Evolutionary conservation across 2,329 filamentous ascomycete genomes (phyloP).

Genomic region (Epichloe gansuensis): DNA sequence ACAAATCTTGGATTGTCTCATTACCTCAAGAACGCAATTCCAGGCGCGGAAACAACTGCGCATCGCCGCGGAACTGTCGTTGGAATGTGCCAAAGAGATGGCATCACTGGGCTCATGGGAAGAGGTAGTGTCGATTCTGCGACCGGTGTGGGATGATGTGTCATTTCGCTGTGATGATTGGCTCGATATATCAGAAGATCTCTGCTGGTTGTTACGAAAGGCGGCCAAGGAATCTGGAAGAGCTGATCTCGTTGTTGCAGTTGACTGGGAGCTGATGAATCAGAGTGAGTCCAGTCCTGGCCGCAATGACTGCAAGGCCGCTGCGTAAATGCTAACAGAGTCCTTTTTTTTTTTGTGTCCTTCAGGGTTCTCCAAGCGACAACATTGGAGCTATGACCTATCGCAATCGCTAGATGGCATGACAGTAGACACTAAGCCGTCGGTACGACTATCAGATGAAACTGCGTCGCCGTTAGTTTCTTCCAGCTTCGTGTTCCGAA

Average conservation of each 20-base stretch:
- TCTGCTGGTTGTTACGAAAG: constrained; percentile 48
- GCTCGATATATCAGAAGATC: constrained; percentile 45
- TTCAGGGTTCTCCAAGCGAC: constrained; percentile 40
- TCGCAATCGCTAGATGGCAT: constrained; percentile 42
- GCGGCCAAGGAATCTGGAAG: constrained; percentile 41
- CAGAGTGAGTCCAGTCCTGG: constrained; percentile 31
- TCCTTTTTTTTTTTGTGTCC: no score
- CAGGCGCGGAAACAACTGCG: constrained; percentile 40
- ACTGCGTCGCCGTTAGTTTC: constrained; percentile 41
- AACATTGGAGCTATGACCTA: constrained; percentile 51
- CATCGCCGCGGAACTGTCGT: constrained; percentile 40
- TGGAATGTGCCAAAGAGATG: constrained; percentile 46
- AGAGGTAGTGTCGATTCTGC: constrained; percentile 39
- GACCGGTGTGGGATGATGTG: constrained; percentile 45
- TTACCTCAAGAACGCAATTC: constrained; percentile 41
- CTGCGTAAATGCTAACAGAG: no score
- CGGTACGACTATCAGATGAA: constrained; percentile 38
- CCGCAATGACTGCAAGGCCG: no score
- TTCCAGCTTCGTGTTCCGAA: constrained; percentile 45
- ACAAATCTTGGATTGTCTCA: constrained; percentile 41
- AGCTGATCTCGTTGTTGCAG: constrained; percentile 43
- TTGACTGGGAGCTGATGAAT: constrained; percentile 55
- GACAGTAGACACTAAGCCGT: constrained; percentile 30
- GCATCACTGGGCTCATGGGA: constrained; percentile 38
- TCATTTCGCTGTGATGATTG: constrained; percentile 47